These are phyloP conservation scores for Wickerhamiella slavikovae DNA, from an alignment of 805 yeast species.

Conservation along the genomic window DNA sequence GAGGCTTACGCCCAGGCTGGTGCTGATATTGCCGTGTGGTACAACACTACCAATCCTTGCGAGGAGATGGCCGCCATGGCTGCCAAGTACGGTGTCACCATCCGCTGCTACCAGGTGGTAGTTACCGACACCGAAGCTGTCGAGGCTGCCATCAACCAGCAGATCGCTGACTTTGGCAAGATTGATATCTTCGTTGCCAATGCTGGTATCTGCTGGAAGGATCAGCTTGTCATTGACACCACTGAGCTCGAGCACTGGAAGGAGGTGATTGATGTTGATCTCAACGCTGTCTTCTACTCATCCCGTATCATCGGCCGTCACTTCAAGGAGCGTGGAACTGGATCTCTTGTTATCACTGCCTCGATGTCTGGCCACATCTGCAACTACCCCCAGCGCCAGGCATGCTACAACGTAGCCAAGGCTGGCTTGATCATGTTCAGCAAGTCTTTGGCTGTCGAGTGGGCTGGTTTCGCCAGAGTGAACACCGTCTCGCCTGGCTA, in stretches of 20 bases:
- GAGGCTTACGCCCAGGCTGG: slow-evolving; percentile 76
- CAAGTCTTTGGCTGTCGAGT: slow-evolving; percentile 65
- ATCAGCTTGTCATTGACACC: slow-evolving; percentile 34
- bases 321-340: slow-evolving; percentile 52
- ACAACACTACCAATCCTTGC: slow-evolving; percentile 40
- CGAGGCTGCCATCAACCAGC: slow-evolving; percentile 26
- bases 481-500: slow-evolving; percentile 78
- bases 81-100: slow-evolving; percentile 36
- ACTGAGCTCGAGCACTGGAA: slow-evolving; percentile 41
- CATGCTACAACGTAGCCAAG: slow-evolving; percentile 71
- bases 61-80: slow-evolving; percentile 37
- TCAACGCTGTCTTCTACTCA: slow-evolving; percentile 64
- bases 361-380: slow-evolving; percentile 81
- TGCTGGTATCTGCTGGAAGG: slow-evolving; percentile 73
- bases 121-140: slow-evolving; percentile 31
- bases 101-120: slow-evolving; percentile 44
- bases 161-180: slow-evolving; percentile 50
- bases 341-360: slow-evolving; percentile 68
- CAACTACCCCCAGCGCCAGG: slow-evolving; percentile 72
- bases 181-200: slow-evolving; percentile 75
- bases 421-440: slow-evolving; percentile 65
- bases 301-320: slow-evolving; percentile 54
- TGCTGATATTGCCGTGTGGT: slow-evolving; percentile 59
- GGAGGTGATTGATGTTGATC: slow-evolving; percentile 50
- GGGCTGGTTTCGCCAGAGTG: slow-evolving; percentile 77